phyloP scores from a whole-genome alignment of 2,329 filamentous ascomycete species.

The Sporothrix brunneoviolacea region DNA sequence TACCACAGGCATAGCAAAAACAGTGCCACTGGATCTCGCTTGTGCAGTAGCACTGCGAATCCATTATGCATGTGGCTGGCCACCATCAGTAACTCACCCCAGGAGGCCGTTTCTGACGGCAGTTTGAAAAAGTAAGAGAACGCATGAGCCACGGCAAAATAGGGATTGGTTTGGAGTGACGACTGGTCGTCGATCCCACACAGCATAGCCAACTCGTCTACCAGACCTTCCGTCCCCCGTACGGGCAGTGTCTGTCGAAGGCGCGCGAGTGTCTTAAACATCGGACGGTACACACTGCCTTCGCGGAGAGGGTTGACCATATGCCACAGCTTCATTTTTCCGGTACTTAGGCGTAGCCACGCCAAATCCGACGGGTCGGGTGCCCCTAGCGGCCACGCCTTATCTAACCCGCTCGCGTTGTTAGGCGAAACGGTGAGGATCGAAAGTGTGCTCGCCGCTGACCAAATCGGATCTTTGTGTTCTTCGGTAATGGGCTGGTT shows the following conservation, averaged over 20 bases:
- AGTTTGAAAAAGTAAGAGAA: background rate
- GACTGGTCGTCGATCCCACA: slow-evolving; percentile 20
- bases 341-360: slow-evolving; percentile 29
- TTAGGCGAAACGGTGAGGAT: slow-evolving; percentile 34
- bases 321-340: slow-evolving; percentile 32
- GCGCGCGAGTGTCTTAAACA: slow-evolving; percentile 30
- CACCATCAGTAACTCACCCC: background rate
- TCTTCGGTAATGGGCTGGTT: slow-evolving; percentile 25
- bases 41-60: background rate
- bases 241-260: slow-evolving; percentile 22
- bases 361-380: slow-evolving; percentile 23
- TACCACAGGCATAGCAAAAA: slow-evolving; percentile 14
- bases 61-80: background rate
- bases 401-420: slow-evolving; percentile 26
- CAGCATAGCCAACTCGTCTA: slow-evolving; percentile 17
- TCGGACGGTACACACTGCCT: slow-evolving; percentile 29
- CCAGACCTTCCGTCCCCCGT: too few relatives aligned
- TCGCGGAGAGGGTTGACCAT: slow-evolving; percentile 29
- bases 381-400: slow-evolving; percentile 30
- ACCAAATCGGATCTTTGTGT: slow-evolving; percentile 42
- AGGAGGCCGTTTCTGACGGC: background rate
- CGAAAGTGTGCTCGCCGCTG: slow-evolving; percentile 36
- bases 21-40: slow-evolving; percentile 14
- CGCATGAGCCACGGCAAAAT: slow-evolving; percentile 12
- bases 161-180: slow-evolving; percentile 5